Percentiles rank a stretch among this genome's conserved stretches.
Evolutionary conservation across 257 asterid species (phyloP).

Genomic region (Vinca minor): DNA sequence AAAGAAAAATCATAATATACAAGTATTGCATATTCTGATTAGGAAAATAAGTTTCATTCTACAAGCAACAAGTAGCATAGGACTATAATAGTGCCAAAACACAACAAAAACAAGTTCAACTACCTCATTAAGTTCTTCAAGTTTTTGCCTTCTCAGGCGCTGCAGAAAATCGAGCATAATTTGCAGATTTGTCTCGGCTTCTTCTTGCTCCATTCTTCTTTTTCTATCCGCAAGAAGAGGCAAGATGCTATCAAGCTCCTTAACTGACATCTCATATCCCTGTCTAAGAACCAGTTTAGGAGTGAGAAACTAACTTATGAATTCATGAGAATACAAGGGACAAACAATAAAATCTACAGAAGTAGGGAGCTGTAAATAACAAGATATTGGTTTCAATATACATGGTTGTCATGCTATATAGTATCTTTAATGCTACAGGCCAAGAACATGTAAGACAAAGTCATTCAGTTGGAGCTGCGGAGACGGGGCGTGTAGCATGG

Average conservation of each 20-base stretch:
- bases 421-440: not conserved
- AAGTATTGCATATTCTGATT: not conserved
- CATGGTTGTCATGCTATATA: not conserved
- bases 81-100: not conserved
- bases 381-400: not conserved
- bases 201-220: conserved; percentile 89
- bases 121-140: conserved; percentile 88
- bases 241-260: conserved; percentile 69
- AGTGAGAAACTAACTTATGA: conserved; percentile 12
- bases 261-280: conserved; percentile 82
- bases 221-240: conserved; percentile 73
- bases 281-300: conserved; percentile 45
- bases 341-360: not conserved
- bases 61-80: not conserved
- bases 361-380: not conserved
- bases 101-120: conserved; percentile 22
- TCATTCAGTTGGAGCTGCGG: not conserved
- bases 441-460: not conserved
- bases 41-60: not conserved
- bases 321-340: not conserved
- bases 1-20: not conserved
- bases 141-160: conserved; percentile 61
- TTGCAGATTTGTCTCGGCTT: conserved; percentile 77
- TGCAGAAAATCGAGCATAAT: conserved; percentile 70
- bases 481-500: not conserved